A percentile compares a stretch with the other conserved stretches of the same genome.
phyloP scores from a whole-genome alignment of 305 asterid species.

The Ajuga reptans region DNA sequence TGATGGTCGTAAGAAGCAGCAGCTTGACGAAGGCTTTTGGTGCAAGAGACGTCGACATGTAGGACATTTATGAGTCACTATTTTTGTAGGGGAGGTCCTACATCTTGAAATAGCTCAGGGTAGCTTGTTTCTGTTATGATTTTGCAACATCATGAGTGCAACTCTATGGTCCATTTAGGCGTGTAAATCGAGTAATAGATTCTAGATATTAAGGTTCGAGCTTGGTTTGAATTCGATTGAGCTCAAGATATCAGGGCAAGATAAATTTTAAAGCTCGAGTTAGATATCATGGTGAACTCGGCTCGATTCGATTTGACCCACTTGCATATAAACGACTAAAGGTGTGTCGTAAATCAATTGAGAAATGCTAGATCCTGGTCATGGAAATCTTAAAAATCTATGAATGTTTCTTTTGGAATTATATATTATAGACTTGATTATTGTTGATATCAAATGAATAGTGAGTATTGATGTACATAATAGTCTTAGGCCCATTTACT shows the following conservation, averaged over 20 bases:
- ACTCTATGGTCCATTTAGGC: neutral
- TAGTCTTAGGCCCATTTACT: no score
- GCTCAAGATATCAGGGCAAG: no score
- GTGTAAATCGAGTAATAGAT: no score
- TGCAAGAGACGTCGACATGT: neutral
- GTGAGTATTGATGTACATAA: no score
- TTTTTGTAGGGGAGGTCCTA: constrained; percentile 3
- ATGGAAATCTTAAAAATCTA: no score
- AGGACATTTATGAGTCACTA: neutral
- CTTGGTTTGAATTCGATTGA: neutral
- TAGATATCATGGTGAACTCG: neutral
- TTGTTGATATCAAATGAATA: no score
- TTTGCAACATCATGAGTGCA: neutral
- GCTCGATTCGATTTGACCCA: no score
- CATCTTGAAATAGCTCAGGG: neutral
- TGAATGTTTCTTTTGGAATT: no score
- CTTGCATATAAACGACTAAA: no score
- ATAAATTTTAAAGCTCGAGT: neutral
- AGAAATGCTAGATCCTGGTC: no score
- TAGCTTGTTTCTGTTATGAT: neutral
- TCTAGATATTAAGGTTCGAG: neutral
- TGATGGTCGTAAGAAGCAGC: neutral
- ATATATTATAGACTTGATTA: no score
- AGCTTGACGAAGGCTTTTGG: neutral
- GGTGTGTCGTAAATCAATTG: no score